Base-by-base conservation (phyloP, 2,329 filamentous ascomycete species). In the Teratosphaeria epicoccoides region DNA sequence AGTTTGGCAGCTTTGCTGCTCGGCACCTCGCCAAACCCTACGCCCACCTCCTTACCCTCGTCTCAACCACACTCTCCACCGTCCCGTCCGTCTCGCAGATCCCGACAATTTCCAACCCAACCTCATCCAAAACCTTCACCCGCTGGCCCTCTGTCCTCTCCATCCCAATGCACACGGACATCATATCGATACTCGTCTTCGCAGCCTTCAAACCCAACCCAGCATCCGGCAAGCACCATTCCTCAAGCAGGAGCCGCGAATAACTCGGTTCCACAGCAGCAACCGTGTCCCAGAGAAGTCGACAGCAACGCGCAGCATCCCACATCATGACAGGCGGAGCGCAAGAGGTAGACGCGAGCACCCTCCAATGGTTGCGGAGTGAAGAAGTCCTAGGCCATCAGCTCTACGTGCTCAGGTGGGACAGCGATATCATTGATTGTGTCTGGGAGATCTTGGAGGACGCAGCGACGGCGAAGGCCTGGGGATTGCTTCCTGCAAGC, bases 341-440 rank as follows among this genome's bases (percentile, higher is more conserved):
- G 52, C 20, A 60, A 47, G 43, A 56, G 50, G 40, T 60, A 60
- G 7, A 65, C 51, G 28, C 65, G 60, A 7, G 50, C 50, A 25
- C 51, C 51, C 43, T 52, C 50, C 17, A 59, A 24, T 12, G 55
- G 56, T 43, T 59, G 56, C n/a, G 55, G 49, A 1, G 25, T 52
- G 46, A 59, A 57, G 49, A 59, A 55, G 40, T 59, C 55, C 44
- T 59, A 50, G 6, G 46, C 10, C 45, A 57, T 53, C 17, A 28
- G 24, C 14, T 57, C 49, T 4, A 59, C 48, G 20, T 50, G 49
- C 14, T 24, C 28, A 6, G 43, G 51, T 11, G 37, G 29, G 7
- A 14, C 12, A 29, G 20, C 11, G 10, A 44, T 55, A 11, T 40
- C 24, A 4, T 47, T 33, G 20, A 59, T 29, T 20, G 55, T 57